These are phyloP conservation scores for Gastrolobium villosum DNA, from an alignment of 306 rosid genomes.

Conservation along the genomic window DNA sequence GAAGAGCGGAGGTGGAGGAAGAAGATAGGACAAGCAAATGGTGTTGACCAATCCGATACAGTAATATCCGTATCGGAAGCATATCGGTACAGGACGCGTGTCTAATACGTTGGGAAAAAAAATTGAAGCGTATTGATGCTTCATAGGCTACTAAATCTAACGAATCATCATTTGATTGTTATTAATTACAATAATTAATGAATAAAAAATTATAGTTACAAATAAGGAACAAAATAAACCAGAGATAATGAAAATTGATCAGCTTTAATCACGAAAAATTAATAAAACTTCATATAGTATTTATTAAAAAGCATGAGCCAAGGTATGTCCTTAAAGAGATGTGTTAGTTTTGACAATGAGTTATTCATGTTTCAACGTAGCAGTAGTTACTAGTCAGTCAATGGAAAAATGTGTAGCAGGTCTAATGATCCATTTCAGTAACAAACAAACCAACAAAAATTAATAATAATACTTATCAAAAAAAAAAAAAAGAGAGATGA, in stretches of 20 bases:
- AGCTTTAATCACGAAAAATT: background rate
- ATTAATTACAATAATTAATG: background rate
- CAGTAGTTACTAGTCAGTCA: background rate
- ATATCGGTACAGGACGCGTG: too few relatives aligned
- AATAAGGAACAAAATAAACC: background rate
- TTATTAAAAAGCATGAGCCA: background rate
- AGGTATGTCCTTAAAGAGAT: background rate
- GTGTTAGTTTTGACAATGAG: background rate
- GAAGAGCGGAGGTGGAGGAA: background rate
- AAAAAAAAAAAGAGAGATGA: background rate
- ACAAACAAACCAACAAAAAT: background rate
- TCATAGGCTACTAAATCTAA: background rate
- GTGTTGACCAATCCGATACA: too few relatives aligned
- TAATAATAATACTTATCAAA: background rate
- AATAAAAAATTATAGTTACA: background rate
- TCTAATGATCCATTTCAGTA: slow-evolving; percentile 20
- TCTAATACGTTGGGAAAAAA: too few relatives aligned
- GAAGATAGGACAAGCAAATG: slow-evolving; percentile 41
- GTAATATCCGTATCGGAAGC: too few relatives aligned
- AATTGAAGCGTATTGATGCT: too few relatives aligned
- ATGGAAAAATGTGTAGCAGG: slow-evolving; percentile 5
- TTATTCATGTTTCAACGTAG: slow-evolving; percentile 3
- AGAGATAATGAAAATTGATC: background rate
- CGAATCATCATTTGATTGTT: background rate
- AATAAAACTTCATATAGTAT: background rate